A percentile compares a stretch with the other conserved stretches of the same genome.
phyloP scores from a whole-genome alignment of 2,329 filamentous ascomycete genomes.

The Aspergillus aculeatinus region DNA sequence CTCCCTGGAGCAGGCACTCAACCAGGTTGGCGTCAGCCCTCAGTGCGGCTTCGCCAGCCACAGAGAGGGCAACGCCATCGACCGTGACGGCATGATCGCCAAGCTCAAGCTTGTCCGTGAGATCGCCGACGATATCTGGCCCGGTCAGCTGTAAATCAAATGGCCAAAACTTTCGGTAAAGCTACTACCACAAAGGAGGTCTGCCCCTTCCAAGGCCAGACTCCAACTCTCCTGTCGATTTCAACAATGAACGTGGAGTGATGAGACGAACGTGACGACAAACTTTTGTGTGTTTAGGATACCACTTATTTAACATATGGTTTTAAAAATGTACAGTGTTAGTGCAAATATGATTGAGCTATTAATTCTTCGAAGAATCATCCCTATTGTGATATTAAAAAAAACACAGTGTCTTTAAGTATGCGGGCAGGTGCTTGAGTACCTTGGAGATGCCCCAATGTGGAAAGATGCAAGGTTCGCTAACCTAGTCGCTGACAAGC shows the following conservation, averaged over 20 bases:
- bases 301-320: slow-evolving; percentile 9
- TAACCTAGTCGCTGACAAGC: too few relatives aligned
- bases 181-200: not conserved
- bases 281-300: slow-evolving; percentile 2
- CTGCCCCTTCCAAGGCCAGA: not conserved
- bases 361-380: not conserved
- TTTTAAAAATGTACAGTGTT: slow-evolving; percentile 1
- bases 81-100: slow-evolving; percentile 68
- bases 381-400: not conserved
- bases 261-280: slow-evolving; percentile 7
- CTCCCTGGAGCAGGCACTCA: slow-evolving; percentile 64
- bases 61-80: slow-evolving; percentile 68
- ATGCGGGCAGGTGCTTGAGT: not conserved
- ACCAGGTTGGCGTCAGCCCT: slow-evolving; percentile 66
- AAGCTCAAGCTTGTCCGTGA: slow-evolving; percentile 70
- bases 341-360: not conserved
- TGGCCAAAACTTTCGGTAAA: too few relatives aligned
- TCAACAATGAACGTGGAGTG: slow-evolving; percentile 5
- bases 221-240: slow-evolving; percentile 9
- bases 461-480: not conserved
- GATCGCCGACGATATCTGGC: slow-evolving; percentile 73
- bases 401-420: not conserved
- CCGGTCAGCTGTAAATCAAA: slow-evolving; percentile 47
- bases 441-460: not conserved
- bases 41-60: slow-evolving; percentile 76